Base-by-base conservation (phyloP, 148 eudicot genomes). In the Spergularia marina region DNA sequence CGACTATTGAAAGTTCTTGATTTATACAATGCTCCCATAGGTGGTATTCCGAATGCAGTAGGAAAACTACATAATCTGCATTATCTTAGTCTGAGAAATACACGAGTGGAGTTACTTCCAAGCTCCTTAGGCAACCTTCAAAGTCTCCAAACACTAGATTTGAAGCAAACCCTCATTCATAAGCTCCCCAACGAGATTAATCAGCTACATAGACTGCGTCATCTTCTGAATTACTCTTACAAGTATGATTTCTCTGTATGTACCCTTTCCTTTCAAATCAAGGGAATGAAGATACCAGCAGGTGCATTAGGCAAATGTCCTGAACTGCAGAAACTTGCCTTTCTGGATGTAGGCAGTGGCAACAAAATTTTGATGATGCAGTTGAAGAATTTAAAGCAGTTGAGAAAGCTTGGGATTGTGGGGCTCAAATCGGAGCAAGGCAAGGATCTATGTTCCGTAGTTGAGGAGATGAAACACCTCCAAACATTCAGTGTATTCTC, bases 1-100 rank as follows among this genome's bases (percentile, higher is more conserved):
- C 34, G 34, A 9, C 74, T 77, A 3, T 25, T 81, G 71, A 81
- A 70, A 74, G 78, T 78, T 5, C 81, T 82, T 34, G 84, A 82
- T 56, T 13, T 82, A 16, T 40, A n/a, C 30, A 59, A 70, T 40
- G 78, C 84, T 47, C 62, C 66, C 5, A 71, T 74, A 2, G 44
- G 39, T 49, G 15, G 4, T 21, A 12, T 77, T 20, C 81, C 84
- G 1, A 17, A 54, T 25, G 81, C 34, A 8, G 39, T 82, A 12
- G 78, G 63, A 8, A 56, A 58, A 10, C 63, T 82, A 21, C 72
- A 34, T 3, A 70, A 68, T 16, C 63, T 82, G 54, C 74, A 47
- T 4, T 82, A 82, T 52, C 40, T 82, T 39, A 70, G 81, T 69
- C 8, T 82, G 52, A 77, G 84, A 47, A 63, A 71, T 41, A 77